phyloP scores from a whole-genome alignment of 345 rosid species.

The Citrus australasica region DNA sequence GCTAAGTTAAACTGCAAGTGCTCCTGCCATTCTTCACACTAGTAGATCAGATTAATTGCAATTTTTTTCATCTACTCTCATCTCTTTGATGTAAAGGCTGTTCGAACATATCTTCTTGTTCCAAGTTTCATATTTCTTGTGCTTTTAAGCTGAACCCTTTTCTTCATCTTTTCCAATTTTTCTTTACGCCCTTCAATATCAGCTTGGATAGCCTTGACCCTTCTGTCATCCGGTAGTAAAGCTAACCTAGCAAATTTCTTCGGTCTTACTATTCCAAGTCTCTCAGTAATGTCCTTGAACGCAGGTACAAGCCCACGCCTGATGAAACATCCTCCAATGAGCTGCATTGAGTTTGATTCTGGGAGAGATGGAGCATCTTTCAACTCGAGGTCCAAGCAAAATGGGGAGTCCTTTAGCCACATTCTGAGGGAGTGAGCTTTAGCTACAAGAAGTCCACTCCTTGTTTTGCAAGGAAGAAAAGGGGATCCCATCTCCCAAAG shows the following conservation, averaged over 20 bases:
- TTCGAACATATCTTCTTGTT: slow-evolving; percentile 26
- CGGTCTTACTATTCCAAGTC: slow-evolving; percentile 74
- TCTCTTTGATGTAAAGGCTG: slow-evolving; percentile 12
- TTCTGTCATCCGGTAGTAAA: slow-evolving; percentile 61
- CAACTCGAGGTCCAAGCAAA: slow-evolving; percentile 88
- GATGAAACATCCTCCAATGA: slow-evolving; percentile 77
- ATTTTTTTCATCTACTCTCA: neutral
- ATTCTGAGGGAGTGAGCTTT: slow-evolving; percentile 92
- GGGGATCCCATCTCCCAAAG: slow-evolving; percentile 99
- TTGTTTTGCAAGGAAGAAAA: slow-evolving; percentile 76
- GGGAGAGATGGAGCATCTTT: slow-evolving; percentile 68
- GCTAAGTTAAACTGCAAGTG: neutral
- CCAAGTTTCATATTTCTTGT: slow-evolving; percentile 16
- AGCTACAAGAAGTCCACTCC: slow-evolving; percentile 81
- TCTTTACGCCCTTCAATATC: slow-evolving; percentile 66
- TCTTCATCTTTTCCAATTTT: slow-evolving; percentile 57
- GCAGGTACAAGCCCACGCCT: slow-evolving; percentile 91
- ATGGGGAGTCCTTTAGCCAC: slow-evolving; percentile 98
- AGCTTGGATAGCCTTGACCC: slow-evolving; percentile 68
- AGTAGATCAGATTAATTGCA: neutral
- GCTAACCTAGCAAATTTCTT: slow-evolving; percentile 86
- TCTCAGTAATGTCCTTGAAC: slow-evolving; percentile 73
- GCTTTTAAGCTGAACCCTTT: slow-evolving; percentile 21
- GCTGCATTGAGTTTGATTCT: slow-evolving; percentile 69
- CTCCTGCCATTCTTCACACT: neutral